phyloP scores from a whole-genome alignment of 176 grass and related monocot genomes.

The Hsuehochloa calcarea region DNA sequence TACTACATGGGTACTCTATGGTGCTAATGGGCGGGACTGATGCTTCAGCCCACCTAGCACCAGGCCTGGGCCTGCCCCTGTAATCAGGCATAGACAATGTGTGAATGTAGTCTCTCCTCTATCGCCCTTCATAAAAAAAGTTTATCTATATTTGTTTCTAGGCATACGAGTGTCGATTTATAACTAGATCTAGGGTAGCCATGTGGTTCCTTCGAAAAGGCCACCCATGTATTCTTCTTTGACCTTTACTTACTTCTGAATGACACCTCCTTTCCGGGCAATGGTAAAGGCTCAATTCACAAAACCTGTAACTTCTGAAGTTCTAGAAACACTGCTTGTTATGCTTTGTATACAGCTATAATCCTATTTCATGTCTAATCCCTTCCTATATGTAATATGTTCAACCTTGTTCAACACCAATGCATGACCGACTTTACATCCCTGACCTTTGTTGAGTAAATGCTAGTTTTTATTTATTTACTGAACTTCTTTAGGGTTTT shows the following conservation, averaged over 20 bases:
- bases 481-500: neutral
- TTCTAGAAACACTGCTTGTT: neutral
- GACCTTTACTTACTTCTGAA: neutral
- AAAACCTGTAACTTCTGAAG: neutral
- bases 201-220: neutral
- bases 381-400: neutral
- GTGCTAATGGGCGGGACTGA: too few relatives aligned
- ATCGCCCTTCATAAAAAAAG: neutral
- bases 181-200: neutral
- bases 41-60: too few relatives aligned
- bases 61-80: too few relatives aligned
- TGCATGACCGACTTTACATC: neutral
- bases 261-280: neutral
- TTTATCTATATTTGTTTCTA: neutral
- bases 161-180: neutral
- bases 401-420: neutral
- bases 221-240: neutral
- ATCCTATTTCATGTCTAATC: neutral
- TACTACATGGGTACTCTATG: too few relatives aligned
- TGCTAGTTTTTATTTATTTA: neutral
- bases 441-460: neutral
- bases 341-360: neutral
- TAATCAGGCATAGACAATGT: too few relatives aligned
- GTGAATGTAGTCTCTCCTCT: neutral
- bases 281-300: neutral